Evolutionary conservation across 1,284 basidiomycete genomes (phyloP).

Genomic region (Somion occarium): DNA sequence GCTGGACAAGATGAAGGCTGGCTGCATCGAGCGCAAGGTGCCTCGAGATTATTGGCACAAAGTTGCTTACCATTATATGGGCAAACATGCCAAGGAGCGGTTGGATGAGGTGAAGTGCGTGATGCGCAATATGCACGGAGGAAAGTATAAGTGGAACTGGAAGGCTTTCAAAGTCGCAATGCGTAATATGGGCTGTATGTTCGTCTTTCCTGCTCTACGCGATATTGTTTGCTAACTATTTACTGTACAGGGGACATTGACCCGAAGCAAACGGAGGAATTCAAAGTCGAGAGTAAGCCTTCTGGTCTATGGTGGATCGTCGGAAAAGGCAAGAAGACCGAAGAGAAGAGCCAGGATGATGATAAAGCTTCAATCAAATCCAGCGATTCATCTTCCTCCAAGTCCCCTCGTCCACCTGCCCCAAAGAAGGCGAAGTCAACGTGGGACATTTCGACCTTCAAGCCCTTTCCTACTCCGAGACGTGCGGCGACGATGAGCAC

Average conservation of each 20-base stretch:
- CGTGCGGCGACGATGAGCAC: conserved; percentile 24
- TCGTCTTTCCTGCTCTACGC: conserved; percentile 7
- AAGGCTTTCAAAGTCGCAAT: conserved; percentile 73
- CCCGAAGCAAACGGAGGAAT: conserved; percentile 45
- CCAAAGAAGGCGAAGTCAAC: conserved; percentile 20
- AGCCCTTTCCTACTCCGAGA: conserved; percentile 21
- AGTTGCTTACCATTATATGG: conserved; percentile 69
- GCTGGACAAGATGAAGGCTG: conserved; percentile 62
- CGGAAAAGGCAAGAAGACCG: conserved; percentile 36
- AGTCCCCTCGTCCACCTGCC: conserved; percentile 11
- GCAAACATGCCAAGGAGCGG: conserved; percentile 55
- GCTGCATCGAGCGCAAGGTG: conserved; percentile 60
- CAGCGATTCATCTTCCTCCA: conserved; percentile 6
- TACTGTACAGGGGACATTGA: conserved; percentile 54
- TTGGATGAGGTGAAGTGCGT: conserved; percentile 67
- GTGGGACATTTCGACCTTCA: conserved; percentile 24
- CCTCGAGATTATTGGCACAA: conserved; percentile 77
- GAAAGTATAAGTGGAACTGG: conserved; percentile 74
- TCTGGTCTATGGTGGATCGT: conserved; percentile 58
- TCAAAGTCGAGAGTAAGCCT: conserved; percentile 53
- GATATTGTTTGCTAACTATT: conserved; percentile 5
- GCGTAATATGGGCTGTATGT: conserved; percentile 73
- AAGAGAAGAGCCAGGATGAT: conserved; percentile 24
- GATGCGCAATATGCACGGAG: conserved; percentile 66
- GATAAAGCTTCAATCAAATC: conserved; percentile 13